A percentile compares a stretch with the other conserved stretches of the same genome.
Evolutionary conservation across 352 stramenopile species (phyloP).

Genomic region (Pythium guiyangense): DNA sequence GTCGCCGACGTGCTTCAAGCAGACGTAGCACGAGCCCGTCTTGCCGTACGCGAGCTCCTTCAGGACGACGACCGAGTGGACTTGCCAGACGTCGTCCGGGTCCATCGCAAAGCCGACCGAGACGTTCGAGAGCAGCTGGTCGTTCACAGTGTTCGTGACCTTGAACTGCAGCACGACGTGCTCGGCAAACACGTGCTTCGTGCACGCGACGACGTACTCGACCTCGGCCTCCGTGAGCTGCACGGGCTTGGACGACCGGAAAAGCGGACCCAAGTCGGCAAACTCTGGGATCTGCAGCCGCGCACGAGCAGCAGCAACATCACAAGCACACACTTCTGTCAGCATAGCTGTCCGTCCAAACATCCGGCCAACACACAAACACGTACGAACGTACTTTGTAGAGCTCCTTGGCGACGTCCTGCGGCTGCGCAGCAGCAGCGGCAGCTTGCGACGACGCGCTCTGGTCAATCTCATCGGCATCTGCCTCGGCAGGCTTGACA

Average conservation of each 20-base stretch:
- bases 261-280: conserved; percentile 90
- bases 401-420: conserved; percentile 88
- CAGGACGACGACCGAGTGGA: conserved; percentile 87
- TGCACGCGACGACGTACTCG: conserved; percentile 96
- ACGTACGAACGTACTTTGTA: conserved; percentile 76
- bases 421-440: conserved; percentile 30
- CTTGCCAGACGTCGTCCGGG: conserved; percentile 88
- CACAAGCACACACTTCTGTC: too few relatives aligned
- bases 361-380: neutral
- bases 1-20: conserved; percentile 84
- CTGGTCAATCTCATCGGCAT: conserved; percentile 33
- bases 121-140: conserved; percentile 95
- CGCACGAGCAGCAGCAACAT: too few relatives aligned
- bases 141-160: conserved; percentile 98
- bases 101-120: conserved; percentile 90
- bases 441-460: conserved; percentile 20
- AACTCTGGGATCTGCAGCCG: conserved; percentile 96
- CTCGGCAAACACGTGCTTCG: conserved; percentile 96
- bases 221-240: conserved; percentile 96
- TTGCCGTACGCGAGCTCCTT: conserved; percentile 92
- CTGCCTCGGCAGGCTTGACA: conserved; percentile 18
- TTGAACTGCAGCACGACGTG: conserved; percentile 98
- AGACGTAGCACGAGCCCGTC: conserved; percentile 91
- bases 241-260: conserved; percentile 89
- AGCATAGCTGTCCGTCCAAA: too few relatives aligned